These are phyloP conservation scores for Letharia columbiana DNA, from an alignment of 495 filamentous ascomycete species.

Conservation along the genomic window DNA sequence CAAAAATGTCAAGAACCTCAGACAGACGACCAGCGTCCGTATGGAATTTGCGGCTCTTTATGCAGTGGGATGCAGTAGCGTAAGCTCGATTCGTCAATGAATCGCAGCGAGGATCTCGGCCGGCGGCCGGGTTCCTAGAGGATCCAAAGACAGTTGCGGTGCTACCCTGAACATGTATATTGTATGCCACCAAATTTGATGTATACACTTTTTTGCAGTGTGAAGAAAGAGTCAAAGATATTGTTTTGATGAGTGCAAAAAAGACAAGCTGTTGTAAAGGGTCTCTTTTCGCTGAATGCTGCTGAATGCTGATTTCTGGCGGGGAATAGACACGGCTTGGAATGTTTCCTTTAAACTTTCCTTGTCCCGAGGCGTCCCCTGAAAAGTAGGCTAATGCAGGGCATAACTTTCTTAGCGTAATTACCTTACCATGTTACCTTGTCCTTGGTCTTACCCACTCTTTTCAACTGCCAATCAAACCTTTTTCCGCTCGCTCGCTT, in stretches of 20 bases:
- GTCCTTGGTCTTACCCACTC: not conserved
- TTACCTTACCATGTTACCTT: not conserved
- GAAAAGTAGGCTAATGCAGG: slow-evolving; percentile 15
- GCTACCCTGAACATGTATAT: not conserved
- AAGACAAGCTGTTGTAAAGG: not conserved
- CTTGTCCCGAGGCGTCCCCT: slow-evolving; percentile 7
- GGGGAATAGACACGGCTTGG: slow-evolving; percentile 3
- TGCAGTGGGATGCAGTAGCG: slow-evolving; percentile 23
- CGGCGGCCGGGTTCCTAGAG: not conserved
- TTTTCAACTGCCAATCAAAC: not conserved
- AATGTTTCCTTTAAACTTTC: slow-evolving; percentile 15
- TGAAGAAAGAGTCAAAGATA: not conserved
- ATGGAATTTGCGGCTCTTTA: slow-evolving; percentile 10
- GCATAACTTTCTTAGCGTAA: slow-evolving; percentile 7
- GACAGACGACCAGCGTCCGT: slow-evolving; percentile 22
- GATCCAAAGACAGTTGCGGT: not conserved
- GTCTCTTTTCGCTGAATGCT: not conserved
- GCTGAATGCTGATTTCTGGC: not conserved
- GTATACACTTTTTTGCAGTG: not conserved
- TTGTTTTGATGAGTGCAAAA: not conserved
- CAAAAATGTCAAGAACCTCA: slow-evolving; percentile 9
- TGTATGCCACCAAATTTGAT: not conserved
- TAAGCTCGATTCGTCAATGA: slow-evolving; percentile 6
- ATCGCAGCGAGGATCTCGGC: slow-evolving; percentile 8
- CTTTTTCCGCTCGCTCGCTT: not conserved